Evolutionary conservation across 75 land plant genomes (phyloP).

Genomic region (Pseudotsuga menziesii): DNA sequence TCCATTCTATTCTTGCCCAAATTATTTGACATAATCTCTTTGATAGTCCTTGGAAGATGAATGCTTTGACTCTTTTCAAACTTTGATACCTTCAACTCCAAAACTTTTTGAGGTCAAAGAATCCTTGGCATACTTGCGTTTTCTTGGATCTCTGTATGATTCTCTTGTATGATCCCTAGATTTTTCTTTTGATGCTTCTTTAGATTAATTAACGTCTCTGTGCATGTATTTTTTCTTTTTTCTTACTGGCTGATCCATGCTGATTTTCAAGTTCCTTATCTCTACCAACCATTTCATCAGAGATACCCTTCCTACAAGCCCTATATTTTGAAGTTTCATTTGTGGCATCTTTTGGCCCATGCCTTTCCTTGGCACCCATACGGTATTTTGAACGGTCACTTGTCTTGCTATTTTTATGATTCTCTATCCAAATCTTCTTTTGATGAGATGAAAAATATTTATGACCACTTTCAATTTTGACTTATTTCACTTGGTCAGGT

Average conservation of each 20-base stretch:
- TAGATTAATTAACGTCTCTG: constrained; percentile 2
- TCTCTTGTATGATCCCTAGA: constrained; percentile 9
- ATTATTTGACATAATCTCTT: constrained; percentile 28
- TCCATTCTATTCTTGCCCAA: constrained; percentile 32
- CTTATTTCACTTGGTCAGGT: constrained; percentile 14
- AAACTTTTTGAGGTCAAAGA: constrained; percentile 10
- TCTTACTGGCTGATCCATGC: constrained; percentile 10
- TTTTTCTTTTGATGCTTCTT: constrained; percentile 22
- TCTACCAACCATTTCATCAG: constrained; percentile 13
- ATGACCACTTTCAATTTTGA: constrained; percentile 10
- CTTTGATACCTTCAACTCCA: constrained; percentile 5
- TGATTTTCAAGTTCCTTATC: constrained; percentile 16
- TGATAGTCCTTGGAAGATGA: constrained; percentile 15
- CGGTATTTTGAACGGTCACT: not conserved
- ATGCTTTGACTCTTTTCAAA: constrained; percentile 19
- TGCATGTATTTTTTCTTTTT: constrained; percentile 30
- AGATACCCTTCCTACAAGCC: constrained; percentile 8
- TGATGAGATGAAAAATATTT: constrained; percentile 1
- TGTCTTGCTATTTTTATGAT: not conserved
- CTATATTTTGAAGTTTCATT: constrained; percentile 15
- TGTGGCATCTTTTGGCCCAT: not conserved
- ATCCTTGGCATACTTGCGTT: constrained; percentile 16
- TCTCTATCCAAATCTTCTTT: constrained; percentile 10
- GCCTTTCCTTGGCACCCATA: not conserved
- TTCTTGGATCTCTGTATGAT: constrained; percentile 21